Evolutionary conservation across 2,329 filamentous ascomycete genomes (phyloP), one percentile per base, ranked within the genome.

Genomic region (Metarhizium anisopliae): DNA sequence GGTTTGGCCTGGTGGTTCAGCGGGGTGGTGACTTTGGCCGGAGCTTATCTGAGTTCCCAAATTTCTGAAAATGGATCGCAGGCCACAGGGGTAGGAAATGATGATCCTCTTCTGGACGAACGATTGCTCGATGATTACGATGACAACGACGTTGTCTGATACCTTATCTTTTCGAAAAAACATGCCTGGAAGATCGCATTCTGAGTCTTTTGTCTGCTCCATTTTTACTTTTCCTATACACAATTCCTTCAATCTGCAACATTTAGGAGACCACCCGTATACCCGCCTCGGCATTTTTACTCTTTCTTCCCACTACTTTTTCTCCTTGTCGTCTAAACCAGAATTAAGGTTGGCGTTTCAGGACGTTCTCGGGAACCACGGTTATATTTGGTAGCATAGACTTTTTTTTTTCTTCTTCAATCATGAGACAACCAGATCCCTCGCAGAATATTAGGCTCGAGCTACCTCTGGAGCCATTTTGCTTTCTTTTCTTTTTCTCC

Each of bases 1-100:
- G 91, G 91, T 20, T 77, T 96, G 38, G 87, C 91, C 0, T 99
- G 94, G 93, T 99, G 94, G 94, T 85, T 85, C 59, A 92, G 87
- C 61, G 90, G 87, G 8, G 64, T 87, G 3, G 83, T 96, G 36
- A 89, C 90, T 38, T 72, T 90, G 11, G 70, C 84, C 14, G 94
- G 92, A 50, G 89, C 87, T 2, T 73, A 88, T 52, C 77, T 94
- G 64, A 89, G 87, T 69, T 77, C 90, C 58, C 84, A 83, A 67
- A 88, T 96, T 71, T 83, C 83, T 40, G 88, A 93, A 64, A 77
- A 80, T 14, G 75, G 69, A 13, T 70, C 74, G 54, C 72, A 76
- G 52, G 70, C 75, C 55, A 73, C 67, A 59, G 64, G 64, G 43
- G 66, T 64, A 14, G 70, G 72, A 20, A 73, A 75, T 50, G 76